Conservation (phyloP, 129 eudicot species). For the Arctium minus region DNA sequence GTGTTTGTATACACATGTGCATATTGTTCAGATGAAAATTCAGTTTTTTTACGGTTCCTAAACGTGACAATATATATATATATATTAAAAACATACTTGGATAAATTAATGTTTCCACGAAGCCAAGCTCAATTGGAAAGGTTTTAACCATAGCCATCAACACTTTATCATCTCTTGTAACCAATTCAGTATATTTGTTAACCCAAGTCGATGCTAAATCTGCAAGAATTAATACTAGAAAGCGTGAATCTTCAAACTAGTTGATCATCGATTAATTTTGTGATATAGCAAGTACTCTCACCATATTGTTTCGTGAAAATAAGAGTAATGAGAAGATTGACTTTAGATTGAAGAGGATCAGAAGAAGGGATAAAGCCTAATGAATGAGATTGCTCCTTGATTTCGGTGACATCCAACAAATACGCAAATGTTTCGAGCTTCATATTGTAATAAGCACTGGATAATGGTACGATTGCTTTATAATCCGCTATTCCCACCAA, state of each 20-base stretch:
- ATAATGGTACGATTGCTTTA: neutral
- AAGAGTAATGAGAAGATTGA: neutral
- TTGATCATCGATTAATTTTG: no score
- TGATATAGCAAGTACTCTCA: neutral
- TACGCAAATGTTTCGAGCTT: neutral
- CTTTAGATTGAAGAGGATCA: neutral
- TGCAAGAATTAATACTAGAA: neutral
- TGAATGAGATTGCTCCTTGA: neutral
- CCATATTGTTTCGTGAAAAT: neutral
- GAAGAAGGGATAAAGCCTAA: neutral
- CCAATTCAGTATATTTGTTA: neutral
- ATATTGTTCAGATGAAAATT: no score
- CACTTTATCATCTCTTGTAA: neutral
- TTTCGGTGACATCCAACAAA: neutral
- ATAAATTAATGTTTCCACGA: neutral
- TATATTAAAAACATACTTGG: neutral
- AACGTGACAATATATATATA: no score
- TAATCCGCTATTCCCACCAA: neutral
- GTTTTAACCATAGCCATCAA: neutral
- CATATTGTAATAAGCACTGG: conserved; percentile 18
- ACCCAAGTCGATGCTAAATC: neutral
- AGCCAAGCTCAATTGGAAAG: neutral
- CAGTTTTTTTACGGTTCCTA: no score
- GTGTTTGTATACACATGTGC: no score
- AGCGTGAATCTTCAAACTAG: no score